A percentile compares a stretch with the other conserved stretches of the same genome.
phyloP scores from a whole-genome alignment of 2,329 filamentous ascomycete genomes.

The Talaromyces sp. region DNA sequence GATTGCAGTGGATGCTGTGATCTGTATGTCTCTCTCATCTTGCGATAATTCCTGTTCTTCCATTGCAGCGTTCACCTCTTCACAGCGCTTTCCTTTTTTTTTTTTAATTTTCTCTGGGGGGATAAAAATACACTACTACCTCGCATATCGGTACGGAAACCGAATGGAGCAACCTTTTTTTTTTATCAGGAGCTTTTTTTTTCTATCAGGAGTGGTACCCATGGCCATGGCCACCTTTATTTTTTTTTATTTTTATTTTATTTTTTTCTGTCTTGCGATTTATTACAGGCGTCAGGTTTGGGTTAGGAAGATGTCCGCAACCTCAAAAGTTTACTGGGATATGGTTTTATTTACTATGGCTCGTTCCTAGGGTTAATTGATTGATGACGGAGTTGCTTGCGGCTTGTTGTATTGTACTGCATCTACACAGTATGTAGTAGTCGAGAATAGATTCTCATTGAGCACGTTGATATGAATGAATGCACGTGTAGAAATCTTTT shows the following conservation, averaged over 20 bases:
- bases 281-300: conserved; percentile 6
- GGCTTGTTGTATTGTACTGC: background rate
- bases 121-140: background rate
- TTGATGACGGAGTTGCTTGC: background rate
- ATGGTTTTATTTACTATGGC: no score
- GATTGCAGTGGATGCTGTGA: conserved; percentile 81
- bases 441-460: background rate
- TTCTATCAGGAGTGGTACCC: background rate
- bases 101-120: no score
- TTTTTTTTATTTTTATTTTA: background rate
- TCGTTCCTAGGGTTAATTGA: background rate
- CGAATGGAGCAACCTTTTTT: background rate
- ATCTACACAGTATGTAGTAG: background rate
- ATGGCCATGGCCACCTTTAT: background rate
- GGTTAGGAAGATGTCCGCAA: background rate
- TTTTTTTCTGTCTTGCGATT: background rate
- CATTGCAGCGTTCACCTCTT: background rate
- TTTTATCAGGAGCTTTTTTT: no score
- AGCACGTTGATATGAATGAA: no score
- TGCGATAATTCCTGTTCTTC: background rate
- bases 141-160: background rate
- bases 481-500: no score
- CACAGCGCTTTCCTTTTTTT: background rate
- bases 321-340: background rate
- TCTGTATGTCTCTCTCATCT: background rate